Evolutionary conservation across 257 asterid species (phyloP).

Genomic region (Cordia subcordata): DNA sequence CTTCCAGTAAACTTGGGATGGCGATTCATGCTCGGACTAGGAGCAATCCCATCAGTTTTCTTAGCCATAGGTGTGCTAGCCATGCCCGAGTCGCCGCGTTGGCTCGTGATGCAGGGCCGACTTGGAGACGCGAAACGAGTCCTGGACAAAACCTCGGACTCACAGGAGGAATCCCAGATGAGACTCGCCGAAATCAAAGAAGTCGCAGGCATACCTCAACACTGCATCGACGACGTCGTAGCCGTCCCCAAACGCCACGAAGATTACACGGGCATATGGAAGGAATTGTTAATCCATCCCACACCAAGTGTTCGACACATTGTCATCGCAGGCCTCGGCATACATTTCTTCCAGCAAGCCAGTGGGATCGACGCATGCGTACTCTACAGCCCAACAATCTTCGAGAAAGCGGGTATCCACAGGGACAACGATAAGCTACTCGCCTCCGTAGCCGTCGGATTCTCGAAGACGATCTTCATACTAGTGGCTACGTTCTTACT

Average conservation of each 20-base stretch:
- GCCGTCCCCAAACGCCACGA: background rate
- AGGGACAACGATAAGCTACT: conserved; percentile 28
- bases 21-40: conserved; percentile 23
- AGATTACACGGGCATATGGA: conserved; percentile 13
- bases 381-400: conserved; percentile 25
- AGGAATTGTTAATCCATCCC: conserved; percentile 20
- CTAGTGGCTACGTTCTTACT: conserved; percentile 49
- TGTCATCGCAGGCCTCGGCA: conserved; percentile 19
- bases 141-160: conserved; percentile 15
- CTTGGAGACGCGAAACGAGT: conserved; percentile 20
- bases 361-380: conserved; percentile 20
- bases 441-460: conserved; percentile 54
- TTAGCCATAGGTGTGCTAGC: conserved; percentile 14
- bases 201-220: conserved; percentile 18
- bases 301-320: conserved; percentile 22
- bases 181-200: conserved; percentile 13
- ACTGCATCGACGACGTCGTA: conserved; percentile 3
- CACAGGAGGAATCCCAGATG: conserved; percentile 10
- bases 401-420: conserved; percentile 26
- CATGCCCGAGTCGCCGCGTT: conserved; percentile 26
- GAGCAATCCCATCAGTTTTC: conserved; percentile 14
- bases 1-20: conserved; percentile 13
- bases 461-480: conserved; percentile 36
- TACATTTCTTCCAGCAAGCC: conserved; percentile 33
- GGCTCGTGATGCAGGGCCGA: conserved; percentile 23